Percentiles rank a stretch among this genome's conserved stretches.
Conservation (phyloP, 2,329 filamentous ascomycete genomes). For the Furcasterigmium sp. region DNA sequence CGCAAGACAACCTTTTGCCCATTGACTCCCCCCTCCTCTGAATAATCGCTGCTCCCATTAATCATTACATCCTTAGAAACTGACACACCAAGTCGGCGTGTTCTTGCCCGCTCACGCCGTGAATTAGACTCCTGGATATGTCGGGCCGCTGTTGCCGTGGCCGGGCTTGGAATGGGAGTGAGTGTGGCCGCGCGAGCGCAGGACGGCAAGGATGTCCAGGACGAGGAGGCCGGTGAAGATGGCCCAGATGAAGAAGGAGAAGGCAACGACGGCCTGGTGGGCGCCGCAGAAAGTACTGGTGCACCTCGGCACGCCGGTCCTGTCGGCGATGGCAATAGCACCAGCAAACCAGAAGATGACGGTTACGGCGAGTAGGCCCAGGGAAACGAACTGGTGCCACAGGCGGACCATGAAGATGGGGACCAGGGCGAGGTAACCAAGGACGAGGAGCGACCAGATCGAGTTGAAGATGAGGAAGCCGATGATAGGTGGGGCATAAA, state of each 20-base stretch:
- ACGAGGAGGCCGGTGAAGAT: slow-evolving; percentile 42
- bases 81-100: background rate
- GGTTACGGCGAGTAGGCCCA: slow-evolving; percentile 65
- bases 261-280: slow-evolving; percentile 58
- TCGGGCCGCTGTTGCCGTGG: slow-evolving; percentile 4
- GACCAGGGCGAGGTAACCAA: slow-evolving; percentile 64
- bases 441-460: slow-evolving; percentile 69
- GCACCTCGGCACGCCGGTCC: slow-evolving; percentile 48
- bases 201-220: slow-evolving; percentile 38
- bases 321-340: slow-evolving; percentile 69
- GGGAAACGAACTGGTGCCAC: slow-evolving; percentile 60
- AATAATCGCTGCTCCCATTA: too few species aligned
- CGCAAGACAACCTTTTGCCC: too few species aligned
- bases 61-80: too few species aligned
- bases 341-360: slow-evolving; percentile 89
- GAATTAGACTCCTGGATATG: slow-evolving; percentile 10
- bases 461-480: slow-evolving; percentile 78
- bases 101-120: background rate
- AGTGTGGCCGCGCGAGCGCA: slow-evolving; percentile 33
- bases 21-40: too few species aligned
- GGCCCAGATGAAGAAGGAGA: slow-evolving; percentile 60
- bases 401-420: slow-evolving; percentile 56
- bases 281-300: slow-evolving; percentile 53
- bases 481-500: slow-evolving; percentile 45
- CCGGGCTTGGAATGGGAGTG: slow-evolving; percentile 5